A percentile compares a stretch with the other conserved stretches of the same genome.
Evolutionary conservation across 208 protist genomes (phyloP).

Genomic region (Entamoeba dispar): DNA sequence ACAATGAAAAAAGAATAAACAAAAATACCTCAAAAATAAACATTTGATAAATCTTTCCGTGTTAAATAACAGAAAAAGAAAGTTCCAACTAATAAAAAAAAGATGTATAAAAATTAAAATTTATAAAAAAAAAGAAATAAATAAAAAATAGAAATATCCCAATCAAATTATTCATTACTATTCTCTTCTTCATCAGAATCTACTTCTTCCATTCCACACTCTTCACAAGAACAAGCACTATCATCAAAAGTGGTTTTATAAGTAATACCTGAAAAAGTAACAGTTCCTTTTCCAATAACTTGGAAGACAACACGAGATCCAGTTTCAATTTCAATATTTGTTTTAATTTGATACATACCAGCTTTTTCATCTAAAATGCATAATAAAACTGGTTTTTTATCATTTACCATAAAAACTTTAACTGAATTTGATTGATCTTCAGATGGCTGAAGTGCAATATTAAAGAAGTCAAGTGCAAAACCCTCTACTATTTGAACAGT

Average conservation of each 20-base stretch:
- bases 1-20: too few relatives aligned
- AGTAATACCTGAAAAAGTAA: background rate
- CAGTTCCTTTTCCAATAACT: background rate
- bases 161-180: too few relatives aligned
- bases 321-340: background rate
- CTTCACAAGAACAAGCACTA: background rate
- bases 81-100: too few relatives aligned
- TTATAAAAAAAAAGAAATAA: too few relatives aligned
- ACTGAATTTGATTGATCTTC: background rate
- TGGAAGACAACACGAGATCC: background rate
- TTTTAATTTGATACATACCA: background rate
- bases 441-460: background rate
- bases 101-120: too few relatives aligned
- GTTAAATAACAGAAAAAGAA: too few relatives aligned
- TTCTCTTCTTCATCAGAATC: background rate
- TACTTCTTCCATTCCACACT: background rate
- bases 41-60: too few relatives aligned
- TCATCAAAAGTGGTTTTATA: background rate
- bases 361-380: background rate
- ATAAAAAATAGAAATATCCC: too few relatives aligned
- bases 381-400: background rate
- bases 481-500: background rate
- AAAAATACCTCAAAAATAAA: too few relatives aligned
- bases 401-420: background rate
- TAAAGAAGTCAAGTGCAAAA: background rate